These are phyloP conservation scores for Aspergillus campestris DNA, from an alignment of 495 filamentous ascomycete genomes.

Conservation along the genomic window DNA sequence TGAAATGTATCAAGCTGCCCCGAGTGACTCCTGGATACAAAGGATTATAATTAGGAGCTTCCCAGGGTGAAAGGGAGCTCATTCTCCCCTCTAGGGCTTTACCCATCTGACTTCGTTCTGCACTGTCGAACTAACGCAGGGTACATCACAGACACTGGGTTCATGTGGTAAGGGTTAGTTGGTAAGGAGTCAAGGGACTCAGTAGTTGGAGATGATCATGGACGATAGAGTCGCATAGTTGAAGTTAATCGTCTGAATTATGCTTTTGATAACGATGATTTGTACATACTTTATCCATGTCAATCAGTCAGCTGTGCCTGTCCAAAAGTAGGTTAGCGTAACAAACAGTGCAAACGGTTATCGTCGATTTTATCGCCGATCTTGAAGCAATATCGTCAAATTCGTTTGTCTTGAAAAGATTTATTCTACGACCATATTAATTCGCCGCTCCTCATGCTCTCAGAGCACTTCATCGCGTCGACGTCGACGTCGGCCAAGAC, in stretches of 20 bases:
- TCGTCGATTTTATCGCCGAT: slow-evolving; percentile 16
- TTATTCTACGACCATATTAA: not conserved
- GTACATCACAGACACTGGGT: too few species aligned
- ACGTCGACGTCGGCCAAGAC: slow-evolving; percentile 55
- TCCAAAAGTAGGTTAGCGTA: too few species aligned
- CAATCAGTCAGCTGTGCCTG: too few species aligned
- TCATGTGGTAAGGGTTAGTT: not conserved
- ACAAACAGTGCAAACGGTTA: slow-evolving; percentile 40
- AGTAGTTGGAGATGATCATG: not conserved
- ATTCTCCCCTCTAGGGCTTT: too few species aligned
- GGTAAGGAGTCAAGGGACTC: slow-evolving; percentile 9
- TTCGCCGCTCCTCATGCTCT: slow-evolving; percentile 53
- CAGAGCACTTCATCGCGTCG: slow-evolving; percentile 72
- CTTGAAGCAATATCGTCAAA: slow-evolving; percentile 22
- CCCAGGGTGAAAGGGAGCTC: too few species aligned
- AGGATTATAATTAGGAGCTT: not conserved
- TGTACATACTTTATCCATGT: not conserved
- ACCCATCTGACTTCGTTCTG: too few species aligned
- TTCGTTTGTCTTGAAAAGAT: slow-evolving; percentile 8
- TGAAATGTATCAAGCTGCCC: slow-evolving; percentile 8
- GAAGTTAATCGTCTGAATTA: too few species aligned
- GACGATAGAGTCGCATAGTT: too few species aligned
- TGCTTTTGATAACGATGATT: too few species aligned
- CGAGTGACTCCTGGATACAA: slow-evolving; percentile 8
- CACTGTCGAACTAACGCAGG: too few species aligned